A percentile compares a stretch with the other conserved stretches of the same genome.
Evolutionary conservation across 176 grass and related monocot genomes (phyloP).

Genomic region (Carex scoparia): DNA sequence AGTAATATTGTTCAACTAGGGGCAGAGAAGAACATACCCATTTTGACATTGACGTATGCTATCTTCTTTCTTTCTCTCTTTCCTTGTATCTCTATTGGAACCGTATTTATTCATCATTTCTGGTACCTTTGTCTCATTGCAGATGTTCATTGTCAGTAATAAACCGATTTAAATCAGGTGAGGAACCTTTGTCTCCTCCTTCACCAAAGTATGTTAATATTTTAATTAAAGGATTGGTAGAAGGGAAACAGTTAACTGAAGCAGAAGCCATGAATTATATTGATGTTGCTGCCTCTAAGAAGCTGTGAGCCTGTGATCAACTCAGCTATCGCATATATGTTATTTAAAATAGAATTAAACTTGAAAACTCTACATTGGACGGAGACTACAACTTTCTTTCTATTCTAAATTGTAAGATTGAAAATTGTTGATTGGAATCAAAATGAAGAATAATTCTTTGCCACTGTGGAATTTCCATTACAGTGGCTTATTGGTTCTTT

Average conservation of each 20-base stretch:
- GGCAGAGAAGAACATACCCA: slow-evolving; percentile 64
- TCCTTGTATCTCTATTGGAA: neutral
- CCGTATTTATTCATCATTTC: neutral
- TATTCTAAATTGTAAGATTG: neutral
- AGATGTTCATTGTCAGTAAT: slow-evolving; percentile 68
- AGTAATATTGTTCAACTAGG: slow-evolving; percentile 77
- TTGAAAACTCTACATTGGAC: neutral
- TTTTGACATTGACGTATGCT: slow-evolving; percentile 79
- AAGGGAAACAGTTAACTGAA: slow-evolving; percentile 63
- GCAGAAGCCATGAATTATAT: slow-evolving; percentile 57
- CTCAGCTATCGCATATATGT: neutral
- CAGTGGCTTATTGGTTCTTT: neutral
- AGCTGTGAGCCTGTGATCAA: slow-evolving; percentile 43
- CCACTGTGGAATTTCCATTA: no score
- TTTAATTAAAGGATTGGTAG: slow-evolving; percentile 63
- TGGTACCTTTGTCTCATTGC: neutral
- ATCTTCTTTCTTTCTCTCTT: neutral
- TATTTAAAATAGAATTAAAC: neutral
- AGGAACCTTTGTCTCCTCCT: slow-evolving; percentile 47
- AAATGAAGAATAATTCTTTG: no score
- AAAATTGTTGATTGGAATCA: no score
- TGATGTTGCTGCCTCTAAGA: slow-evolving; percentile 32
- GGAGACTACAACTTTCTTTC: neutral
- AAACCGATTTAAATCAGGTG: slow-evolving; percentile 38
- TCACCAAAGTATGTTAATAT: slow-evolving; percentile 44